Base-by-base conservation (phyloP, 2,329 filamentous ascomycete genomes). In the Tolypocladium ovalisporum region DNA sequence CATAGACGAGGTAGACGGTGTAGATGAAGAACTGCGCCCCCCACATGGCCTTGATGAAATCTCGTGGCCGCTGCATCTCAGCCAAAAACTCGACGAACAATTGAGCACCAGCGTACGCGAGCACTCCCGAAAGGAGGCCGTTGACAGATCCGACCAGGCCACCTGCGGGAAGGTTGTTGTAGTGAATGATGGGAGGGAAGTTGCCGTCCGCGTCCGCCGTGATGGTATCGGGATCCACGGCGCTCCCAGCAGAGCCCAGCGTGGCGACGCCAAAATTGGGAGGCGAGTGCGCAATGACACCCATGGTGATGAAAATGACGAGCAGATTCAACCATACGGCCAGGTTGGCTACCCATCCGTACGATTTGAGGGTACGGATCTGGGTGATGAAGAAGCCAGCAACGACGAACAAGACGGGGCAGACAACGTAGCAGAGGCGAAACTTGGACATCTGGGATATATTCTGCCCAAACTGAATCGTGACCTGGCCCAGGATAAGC, bases 31-130 rank as follows among this genome's bases (percentile, higher is more conserved):
- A 59, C 63, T 77, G 70, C 8, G 73, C 73, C 5, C 66, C 64
- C 57, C 73, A 68, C 64, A 75, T 71, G 6, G 70, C 72, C 63
- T 75, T 76, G 63, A 72, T 67, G 58, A 77, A 77, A 59, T 76
- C 75, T 61, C 66, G 66, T 4, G 75, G 75, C 32, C 72, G 71
- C 35, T 70, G 70, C 74, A 77, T 76, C 67, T 77, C 75, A 40
- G 81, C 75, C 69, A 85, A 74, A 61, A 85, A 79, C 56, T 82
- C 79, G 35, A 76, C 74, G 64, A 84, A 85, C 9, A 85, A 68
- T 66, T 80, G 77, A 3, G 79, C 78, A 4, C 82, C 82, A n/a
- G 80, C 80, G 60, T 84, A 85, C 0, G 80, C 76, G 55, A 79
- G 81, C 6, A 84, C 80, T 12, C 75, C 78, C 12, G 60, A 60